Evolutionary conservation across 352 stramenopile genomes (phyloP).

Genomic region (Phytopythium aichiense): DNA sequence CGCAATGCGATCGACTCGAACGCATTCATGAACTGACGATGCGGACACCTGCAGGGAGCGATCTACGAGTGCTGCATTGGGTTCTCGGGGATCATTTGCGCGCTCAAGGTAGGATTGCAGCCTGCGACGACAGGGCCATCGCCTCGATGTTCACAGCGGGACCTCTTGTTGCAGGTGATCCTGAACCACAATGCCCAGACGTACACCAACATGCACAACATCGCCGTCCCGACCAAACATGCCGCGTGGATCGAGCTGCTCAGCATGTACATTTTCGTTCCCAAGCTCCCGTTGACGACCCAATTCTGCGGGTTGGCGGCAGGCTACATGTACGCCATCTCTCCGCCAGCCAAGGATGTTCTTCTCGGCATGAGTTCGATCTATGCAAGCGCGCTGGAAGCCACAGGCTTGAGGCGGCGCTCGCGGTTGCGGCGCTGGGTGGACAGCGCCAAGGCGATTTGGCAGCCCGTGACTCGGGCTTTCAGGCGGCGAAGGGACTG

Average conservation of each 20-base stretch:
- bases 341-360: neutral
- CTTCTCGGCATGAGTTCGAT: neutral
- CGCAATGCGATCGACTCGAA: neutral
- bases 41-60: conserved; percentile 15
- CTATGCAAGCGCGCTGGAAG: neutral
- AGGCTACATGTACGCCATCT: conserved; percentile 5
- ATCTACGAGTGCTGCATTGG: conserved; percentile 66
- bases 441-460: neutral
- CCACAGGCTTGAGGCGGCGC: neutral
- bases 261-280: conserved; percentile 78
- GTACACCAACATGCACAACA: conserved; percentile 55
- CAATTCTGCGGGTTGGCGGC: conserved; percentile 84
- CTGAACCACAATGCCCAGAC: conserved; percentile 70
- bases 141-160: neutral
- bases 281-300: conserved; percentile 73
- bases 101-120: conserved; percentile 55
- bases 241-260: conserved; percentile 87
- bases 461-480: neutral
- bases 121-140: neutral
- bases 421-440: neutral
- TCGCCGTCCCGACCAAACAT: conserved; percentile 83
- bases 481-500: neutral
- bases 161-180: conserved; percentile 47
- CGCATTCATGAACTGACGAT: neutral
- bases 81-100: conserved; percentile 75